Evolutionary conservation across 345 rosid genomes (phyloP), one percentile per base, ranked within the genome.

Genomic region (Hypericum androsaemum): DNA sequence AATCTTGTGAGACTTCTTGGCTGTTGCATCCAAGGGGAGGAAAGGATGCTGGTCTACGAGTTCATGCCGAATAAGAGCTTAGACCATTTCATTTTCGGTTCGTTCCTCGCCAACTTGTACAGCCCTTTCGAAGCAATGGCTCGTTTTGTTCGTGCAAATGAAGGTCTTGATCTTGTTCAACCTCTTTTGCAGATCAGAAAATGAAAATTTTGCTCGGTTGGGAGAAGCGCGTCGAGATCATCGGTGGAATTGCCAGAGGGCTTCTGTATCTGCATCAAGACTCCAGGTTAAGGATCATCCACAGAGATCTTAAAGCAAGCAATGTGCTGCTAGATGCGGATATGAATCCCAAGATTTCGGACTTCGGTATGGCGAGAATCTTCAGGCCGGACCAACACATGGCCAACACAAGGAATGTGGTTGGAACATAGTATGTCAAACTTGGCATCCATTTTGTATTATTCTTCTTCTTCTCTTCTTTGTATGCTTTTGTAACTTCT

Each of bases 51-150:
- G 32, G 50, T 46, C 6, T 46, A 46, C 9, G 50, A 46, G 10
- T 46, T 13, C 50, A 46, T 46, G 50, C 50, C 50, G 12, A 46
- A 46, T 13, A 46, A 46, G 14, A 14, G 50, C 22, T 10, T 46
- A 10, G 50, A 46, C 22, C 9, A n/a, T 11, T 46, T 46, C 28
- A 6, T 46, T 13, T 46, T 46, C 7, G 50, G 50, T 46, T 9
- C 22, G 50, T 7, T 6, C 22, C 32, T 46, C 12, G 7, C 7
- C 4, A 12, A 12, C 50, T 46, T 5, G 2, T 32, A 46, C 22
- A 13, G 2, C 28, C 8, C 9, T 4, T 13, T 13, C 16, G 8
- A 10, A 7, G 22, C 22, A 46, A 46, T n/a, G n/a, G n/a, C n/a
- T n/a, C n/a, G n/a, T n/a, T n/a, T n/a, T n/a, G n/a, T n/a, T n/a